Percentiles rank a stretch among this genome's conserved stretches.
Evolutionary conservation across 169 alveolate species (phyloP).

Genomic region (Cryptosporidium bovis): DNA sequence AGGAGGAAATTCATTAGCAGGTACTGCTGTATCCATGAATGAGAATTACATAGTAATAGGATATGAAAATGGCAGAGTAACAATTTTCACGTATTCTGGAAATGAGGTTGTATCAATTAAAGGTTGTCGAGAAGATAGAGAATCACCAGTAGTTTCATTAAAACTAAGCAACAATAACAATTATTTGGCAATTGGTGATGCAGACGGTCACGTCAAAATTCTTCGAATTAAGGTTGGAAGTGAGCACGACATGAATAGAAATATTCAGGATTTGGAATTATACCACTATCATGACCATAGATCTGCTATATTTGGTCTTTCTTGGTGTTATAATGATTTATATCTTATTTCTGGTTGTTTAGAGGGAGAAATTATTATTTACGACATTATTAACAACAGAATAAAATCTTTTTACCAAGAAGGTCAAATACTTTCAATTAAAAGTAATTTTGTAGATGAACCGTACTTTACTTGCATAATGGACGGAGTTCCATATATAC

Average conservation of each 20-base stretch:
- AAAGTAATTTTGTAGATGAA: neutral
- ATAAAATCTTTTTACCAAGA: conserved; percentile 15
- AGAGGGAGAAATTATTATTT: conserved; percentile 42
- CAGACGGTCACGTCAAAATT: conserved; percentile 23
- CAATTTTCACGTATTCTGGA: conserved; percentile 43
- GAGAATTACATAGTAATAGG: conserved; percentile 50
- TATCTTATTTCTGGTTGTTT: conserved; percentile 67
- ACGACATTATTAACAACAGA: neutral
- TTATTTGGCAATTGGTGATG: conserved; percentile 63
- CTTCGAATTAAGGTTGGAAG: neutral
- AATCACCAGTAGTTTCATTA: conserved; percentile 58
- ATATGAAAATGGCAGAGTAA: conserved; percentile 63
- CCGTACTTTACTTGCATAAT: conserved; percentile 29
- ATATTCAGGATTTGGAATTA: neutral
- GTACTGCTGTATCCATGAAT: conserved; percentile 61
- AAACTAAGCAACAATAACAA: conserved; percentile 10
- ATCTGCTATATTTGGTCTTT: conserved; percentile 69
- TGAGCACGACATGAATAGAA: neutral
- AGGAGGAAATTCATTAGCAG: conserved; percentile 37
- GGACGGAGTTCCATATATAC: conserved; percentile 51
- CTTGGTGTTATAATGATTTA: conserved; percentile 37
- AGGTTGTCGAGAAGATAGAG: conserved; percentile 10
- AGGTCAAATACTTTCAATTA: conserved; percentile 48
- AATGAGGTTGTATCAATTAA: conserved; percentile 4
- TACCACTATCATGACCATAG: conserved; percentile 4